Percentiles rank a stretch among this genome's conserved stretches.
These are phyloP conservation scores for Didymellaceae sp. DNA, from an alignment of 2,329 filamentous ascomycete species.

Conservation along the genomic window DNA sequence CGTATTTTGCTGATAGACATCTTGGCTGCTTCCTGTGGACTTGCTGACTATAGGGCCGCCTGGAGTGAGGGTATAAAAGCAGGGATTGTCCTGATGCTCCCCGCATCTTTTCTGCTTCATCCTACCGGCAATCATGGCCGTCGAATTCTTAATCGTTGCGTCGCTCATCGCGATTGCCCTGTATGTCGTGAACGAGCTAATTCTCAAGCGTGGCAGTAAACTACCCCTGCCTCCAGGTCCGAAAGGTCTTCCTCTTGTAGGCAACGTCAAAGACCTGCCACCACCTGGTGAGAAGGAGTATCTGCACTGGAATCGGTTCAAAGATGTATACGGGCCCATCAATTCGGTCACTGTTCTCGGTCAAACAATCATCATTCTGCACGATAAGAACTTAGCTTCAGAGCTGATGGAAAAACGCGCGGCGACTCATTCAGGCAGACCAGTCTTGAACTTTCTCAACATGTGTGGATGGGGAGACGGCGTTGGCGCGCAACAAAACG, in stretches of 20 bases:
- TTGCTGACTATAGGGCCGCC: no score
- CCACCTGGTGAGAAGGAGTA: constrained; percentile 46
- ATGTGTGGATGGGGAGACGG: constrained; percentile 49
- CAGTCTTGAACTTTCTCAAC: constrained; percentile 26
- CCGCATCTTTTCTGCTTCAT: no score
- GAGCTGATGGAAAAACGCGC: constrained; percentile 35
- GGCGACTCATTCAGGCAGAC: constrained; percentile 31
- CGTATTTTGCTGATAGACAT: no score
- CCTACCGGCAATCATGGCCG: neutral
- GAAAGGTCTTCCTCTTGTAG: constrained; percentile 55
- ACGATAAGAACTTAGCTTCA: constrained; percentile 30
- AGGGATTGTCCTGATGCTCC: no score
- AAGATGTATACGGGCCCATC: constrained; percentile 42
- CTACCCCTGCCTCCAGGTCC: constrained; percentile 58
- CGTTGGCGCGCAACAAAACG: constrained; percentile 47
- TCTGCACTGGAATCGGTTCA: constrained; percentile 54
- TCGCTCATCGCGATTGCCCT: neutral
- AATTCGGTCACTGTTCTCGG: constrained; percentile 35
- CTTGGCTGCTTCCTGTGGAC: no score
- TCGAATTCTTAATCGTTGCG: neutral
- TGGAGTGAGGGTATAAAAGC: no score
- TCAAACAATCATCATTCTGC: constrained; percentile 32
- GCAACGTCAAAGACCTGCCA: constrained; percentile 60
- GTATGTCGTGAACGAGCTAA: neutral
- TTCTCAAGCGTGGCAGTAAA: neutral